A percentile compares a stretch with the other conserved stretches of the same genome.
Conservation (phyloP, 202 grass and related monocot genomes). For the Carex sylvatica region DNA sequence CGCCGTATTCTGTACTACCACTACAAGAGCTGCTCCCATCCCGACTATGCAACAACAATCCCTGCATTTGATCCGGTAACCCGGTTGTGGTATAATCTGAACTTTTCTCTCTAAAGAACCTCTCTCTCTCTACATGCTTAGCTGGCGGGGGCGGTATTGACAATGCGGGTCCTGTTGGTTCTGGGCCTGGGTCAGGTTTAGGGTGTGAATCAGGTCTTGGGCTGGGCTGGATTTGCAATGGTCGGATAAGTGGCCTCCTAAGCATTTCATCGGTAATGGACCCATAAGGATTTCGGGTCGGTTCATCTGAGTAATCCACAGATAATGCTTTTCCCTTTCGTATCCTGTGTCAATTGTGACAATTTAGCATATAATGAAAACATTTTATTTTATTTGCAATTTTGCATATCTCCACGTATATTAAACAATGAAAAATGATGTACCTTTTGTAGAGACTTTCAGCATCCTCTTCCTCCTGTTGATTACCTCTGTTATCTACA, state of each 20-base stretch:
- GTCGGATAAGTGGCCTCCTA: constrained; percentile 57
- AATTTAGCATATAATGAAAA: background rate
- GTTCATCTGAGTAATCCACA: constrained; percentile 43
- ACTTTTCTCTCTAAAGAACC: constrained; percentile 74
- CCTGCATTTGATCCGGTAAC: constrained; percentile 56
- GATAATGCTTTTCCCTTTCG: constrained; percentile 85
- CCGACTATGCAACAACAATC: constrained; percentile 45
- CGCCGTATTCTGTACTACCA: constrained; percentile 77
- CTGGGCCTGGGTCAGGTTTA: constrained; percentile 31
- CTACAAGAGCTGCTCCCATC: constrained; percentile 73
- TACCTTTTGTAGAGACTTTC: constrained; percentile 89
- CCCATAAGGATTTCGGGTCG: constrained; percentile 29
- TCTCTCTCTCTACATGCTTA: constrained; percentile 72
- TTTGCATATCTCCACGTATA: background rate
- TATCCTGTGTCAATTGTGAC: constrained; percentile 48
- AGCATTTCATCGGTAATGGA: constrained; percentile 78
- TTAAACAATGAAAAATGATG: background rate
- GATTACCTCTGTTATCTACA: constrained; percentile 12
- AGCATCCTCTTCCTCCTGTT: constrained; percentile 78
- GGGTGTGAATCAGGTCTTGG: constrained; percentile 17
- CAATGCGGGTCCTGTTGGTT: constrained; percentile 15
- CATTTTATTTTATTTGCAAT: background rate
- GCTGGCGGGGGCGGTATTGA: constrained; percentile 61
- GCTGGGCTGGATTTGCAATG: constrained; percentile 40
- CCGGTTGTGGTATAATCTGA: constrained; percentile 30